A percentile compares a stretch with the other conserved stretches of the same genome.
phyloP scores from a whole-genome alignment of 1,284 basidiomycete species.

The Apiotrichum gamsii region DNA sequence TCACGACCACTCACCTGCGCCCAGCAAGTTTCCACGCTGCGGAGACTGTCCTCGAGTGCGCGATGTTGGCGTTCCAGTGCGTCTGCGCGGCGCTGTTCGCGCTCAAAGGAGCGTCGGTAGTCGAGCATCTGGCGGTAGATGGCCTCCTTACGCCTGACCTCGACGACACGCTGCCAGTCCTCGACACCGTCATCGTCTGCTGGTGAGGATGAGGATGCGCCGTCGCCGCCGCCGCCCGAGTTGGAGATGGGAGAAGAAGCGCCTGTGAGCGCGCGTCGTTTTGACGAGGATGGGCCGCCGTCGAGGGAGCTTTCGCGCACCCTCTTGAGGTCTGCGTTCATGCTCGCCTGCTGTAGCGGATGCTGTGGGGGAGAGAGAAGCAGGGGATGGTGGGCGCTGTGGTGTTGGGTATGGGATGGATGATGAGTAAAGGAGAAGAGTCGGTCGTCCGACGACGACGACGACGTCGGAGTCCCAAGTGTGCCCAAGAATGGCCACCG shows the following conservation, averaged over 20 bases:
- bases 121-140: conserved; percentile 86
- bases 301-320: conserved; percentile 38
- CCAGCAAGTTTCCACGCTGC: conserved; percentile 83
- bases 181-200: conserved; percentile 32
- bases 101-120: conserved; percentile 74
- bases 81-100: conserved; percentile 60
- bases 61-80: conserved; percentile 67
- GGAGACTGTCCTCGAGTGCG: conserved; percentile 69
- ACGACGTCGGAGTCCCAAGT: too few species aligned
- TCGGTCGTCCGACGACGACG: too few species aligned
- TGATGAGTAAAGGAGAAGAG: neutral
- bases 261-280: conserved; percentile 28
- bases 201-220: neutral
- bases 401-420: neutral
- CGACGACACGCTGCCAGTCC: conserved; percentile 42
- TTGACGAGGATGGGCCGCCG: conserved; percentile 27
- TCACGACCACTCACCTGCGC: conserved; percentile 63
- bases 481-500: too few species aligned
- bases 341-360: conserved; percentile 16
- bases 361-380: neutral
- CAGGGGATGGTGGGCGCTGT: neutral
- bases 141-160: conserved; percentile 76
- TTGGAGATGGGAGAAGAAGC: conserved; percentile 7
- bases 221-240: conserved; percentile 2
- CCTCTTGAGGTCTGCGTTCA: conserved; percentile 46